Evolutionary conservation across 768 basidiomycete species (phyloP).

Genomic region (Pulveroboletus ravenelii): DNA sequence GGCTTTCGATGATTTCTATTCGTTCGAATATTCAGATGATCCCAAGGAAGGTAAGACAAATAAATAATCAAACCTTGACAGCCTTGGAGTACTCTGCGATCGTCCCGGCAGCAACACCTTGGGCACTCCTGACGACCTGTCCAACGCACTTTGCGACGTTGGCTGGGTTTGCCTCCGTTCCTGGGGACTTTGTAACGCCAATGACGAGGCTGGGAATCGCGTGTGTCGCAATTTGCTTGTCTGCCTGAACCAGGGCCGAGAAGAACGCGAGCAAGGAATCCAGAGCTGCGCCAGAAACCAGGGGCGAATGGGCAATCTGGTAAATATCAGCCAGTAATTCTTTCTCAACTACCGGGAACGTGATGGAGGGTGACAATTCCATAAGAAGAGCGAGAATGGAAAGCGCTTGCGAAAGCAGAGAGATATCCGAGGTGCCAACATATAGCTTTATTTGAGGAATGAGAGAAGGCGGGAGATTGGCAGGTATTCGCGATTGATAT

Average conservation of each 20-base stretch:
- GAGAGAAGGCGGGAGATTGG: slow-evolving; percentile 55
- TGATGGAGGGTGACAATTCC: slow-evolving; percentile 56
- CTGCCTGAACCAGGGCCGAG: slow-evolving; percentile 74
- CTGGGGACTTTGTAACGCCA: slow-evolving; percentile 59
- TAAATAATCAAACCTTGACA: slow-evolving; percentile 52
- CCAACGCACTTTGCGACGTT: slow-evolving; percentile 88
- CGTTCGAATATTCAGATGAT: background rate
- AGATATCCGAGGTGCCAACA: slow-evolving; percentile 70
- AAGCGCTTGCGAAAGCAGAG: slow-evolving; percentile 70
- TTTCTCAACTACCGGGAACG: slow-evolving; percentile 76
- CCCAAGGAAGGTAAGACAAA: background rate
- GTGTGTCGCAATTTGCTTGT: slow-evolving; percentile 76
- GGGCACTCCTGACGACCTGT: slow-evolving; percentile 68
- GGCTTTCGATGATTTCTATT: slow-evolving; percentile 53
- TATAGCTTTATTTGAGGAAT: slow-evolving; percentile 73
- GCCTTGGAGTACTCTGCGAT: slow-evolving; percentile 82
- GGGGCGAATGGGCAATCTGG: slow-evolving; percentile 70
- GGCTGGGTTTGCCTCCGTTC: slow-evolving; percentile 46
- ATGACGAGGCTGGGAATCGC: slow-evolving; percentile 73
- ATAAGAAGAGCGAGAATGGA: slow-evolving; percentile 63
- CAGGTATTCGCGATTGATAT: slow-evolving; percentile 47
- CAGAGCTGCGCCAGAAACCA: slow-evolving; percentile 69
- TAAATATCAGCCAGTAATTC: slow-evolving; percentile 64
- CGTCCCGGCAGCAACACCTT: slow-evolving; percentile 70
- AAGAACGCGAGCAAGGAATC: slow-evolving; percentile 85